These are phyloP conservation scores for Leccinum boreale DNA, from an alignment of 768 basidiomycete genomes.

Conservation along the genomic window DNA sequence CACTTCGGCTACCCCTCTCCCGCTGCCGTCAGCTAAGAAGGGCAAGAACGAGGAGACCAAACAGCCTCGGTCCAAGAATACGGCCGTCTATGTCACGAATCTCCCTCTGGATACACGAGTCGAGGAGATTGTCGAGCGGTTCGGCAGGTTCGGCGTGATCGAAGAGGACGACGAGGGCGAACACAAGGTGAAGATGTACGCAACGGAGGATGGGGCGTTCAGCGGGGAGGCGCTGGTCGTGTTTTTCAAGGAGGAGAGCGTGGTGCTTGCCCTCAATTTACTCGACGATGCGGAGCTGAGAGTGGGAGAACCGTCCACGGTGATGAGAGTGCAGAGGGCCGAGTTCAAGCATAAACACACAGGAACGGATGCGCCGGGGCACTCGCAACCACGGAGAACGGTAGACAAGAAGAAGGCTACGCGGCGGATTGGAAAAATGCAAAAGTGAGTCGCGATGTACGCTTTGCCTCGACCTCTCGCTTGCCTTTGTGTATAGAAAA, in stretches of 20 bases:
- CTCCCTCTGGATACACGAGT: constrained; percentile 73
- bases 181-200: constrained; percentile 95
- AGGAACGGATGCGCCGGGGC: constrained; percentile 37
- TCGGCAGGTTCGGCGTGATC: constrained; percentile 87
- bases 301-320: constrained; percentile 69
- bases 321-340: constrained; percentile 73
- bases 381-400: constrained; percentile 52
- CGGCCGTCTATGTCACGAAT: constrained; percentile 85
- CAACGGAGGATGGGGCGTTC: constrained; percentile 80
- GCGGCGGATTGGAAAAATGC: constrained; percentile 79
- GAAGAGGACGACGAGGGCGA: constrained; percentile 90
- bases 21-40: constrained; percentile 59
- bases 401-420: constrained; percentile 77
- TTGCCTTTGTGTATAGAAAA: constrained; percentile 56
- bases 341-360: constrained; percentile 72
- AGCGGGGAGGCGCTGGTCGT: constrained; percentile 95
- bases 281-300: constrained; percentile 91
- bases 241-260: constrained; percentile 97
- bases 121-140: constrained; percentile 80
- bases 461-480: not conserved
- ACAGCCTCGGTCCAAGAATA: constrained; percentile 75
- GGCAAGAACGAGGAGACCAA: constrained; percentile 57
- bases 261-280: constrained; percentile 74
- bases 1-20: constrained; percentile 51
- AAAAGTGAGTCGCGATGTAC: constrained; percentile 51